Base-by-base conservation (phyloP, 805 yeast genomes). In the Cyberlindnera xylosilytica region DNA sequence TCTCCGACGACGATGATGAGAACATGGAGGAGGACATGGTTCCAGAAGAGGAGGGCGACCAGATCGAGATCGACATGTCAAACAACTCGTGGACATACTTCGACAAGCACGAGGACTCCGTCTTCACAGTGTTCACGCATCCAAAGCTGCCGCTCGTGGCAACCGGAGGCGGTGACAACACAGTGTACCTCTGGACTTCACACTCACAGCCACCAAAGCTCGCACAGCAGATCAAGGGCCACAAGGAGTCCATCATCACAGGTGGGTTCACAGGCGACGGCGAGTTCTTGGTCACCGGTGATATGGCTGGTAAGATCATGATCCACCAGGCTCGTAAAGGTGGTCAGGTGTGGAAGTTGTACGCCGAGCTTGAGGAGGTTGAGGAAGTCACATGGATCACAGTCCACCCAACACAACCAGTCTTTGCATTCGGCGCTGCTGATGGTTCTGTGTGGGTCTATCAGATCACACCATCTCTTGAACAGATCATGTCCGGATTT, bases 401-500 rank as follows among this genome's bases (percentile, higher is more conserved):
- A 23, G 73, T 79, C 39, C 99, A 93, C 65, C 96, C 97, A 20
- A 69, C 70, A 17, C 83, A 81, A 58, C 75, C 81, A 19, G 75
- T 87, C 36, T 87, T 91, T 69, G 97, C 98, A 12, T 87, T 87
- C 59, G 97, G 98, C 48, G 91, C 88, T 18, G 69, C 73, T 7
- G 97, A 90, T 63, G 99, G 99, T 3, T 83, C 96, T 0, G 95
- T 90, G 4, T 91, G 97, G 96, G 87, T 83, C 20, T 93, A 89
- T 60, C 87, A 83, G 57, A 73, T 90, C 31, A 63, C 65, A 19
- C 76, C 83, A 38, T 63, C 76, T 10, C 64, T 85, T 40, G 87
- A 79, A 44, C 85, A 81, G 59, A 65, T 86, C 28, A 82, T 86
- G 83, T 72, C 83, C 36, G 93, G 91, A 3, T 85, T 83, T 58